These are phyloP conservation scores for Coemansia sp. DNA, from an alignment of 192 early-diverging fungal genomes.

Conservation along the genomic window DNA sequence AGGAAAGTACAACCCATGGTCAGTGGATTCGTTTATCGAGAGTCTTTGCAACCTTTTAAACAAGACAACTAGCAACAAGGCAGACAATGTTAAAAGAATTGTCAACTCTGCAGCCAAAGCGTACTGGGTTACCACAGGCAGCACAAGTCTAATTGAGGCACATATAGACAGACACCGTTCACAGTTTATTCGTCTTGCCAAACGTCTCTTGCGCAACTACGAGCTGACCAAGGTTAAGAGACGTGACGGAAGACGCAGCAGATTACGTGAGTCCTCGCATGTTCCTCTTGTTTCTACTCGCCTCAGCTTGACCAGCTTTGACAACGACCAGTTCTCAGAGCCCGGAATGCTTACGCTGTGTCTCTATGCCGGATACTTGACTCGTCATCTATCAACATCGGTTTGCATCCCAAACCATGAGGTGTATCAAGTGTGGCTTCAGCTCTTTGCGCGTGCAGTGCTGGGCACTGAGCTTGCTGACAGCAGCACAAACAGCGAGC, in stretches of 20 bases:
- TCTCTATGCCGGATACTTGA: conserved; percentile 29
- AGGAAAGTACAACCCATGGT: conserved; percentile 55
- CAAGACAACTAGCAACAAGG: background rate
- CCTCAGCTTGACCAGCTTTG: conserved; percentile 16
- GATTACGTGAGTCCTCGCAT: background rate
- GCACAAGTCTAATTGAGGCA: conserved; percentile 20
- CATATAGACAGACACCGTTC: conserved; percentile 21
- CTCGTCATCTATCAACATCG: conserved; percentile 9
- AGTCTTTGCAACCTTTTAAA: conserved; percentile 16
- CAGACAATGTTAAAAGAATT: background rate
- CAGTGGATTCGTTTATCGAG: conserved; percentile 43
- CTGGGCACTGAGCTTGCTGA: conserved; percentile 25
- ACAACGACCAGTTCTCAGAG: conserved; percentile 25
- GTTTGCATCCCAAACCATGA: conserved; percentile 41
- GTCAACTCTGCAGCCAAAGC: conserved; percentile 16
- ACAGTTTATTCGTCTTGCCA: conserved; percentile 15
- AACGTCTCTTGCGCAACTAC: conserved; percentile 18
- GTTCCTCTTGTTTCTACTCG: conserved; percentile 12
- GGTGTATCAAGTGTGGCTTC: conserved; percentile 25
- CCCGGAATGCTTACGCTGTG: conserved; percentile 23
- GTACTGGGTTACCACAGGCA: conserved; percentile 35
- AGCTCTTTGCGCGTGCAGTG: conserved; percentile 27
- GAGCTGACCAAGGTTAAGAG: conserved; percentile 1
- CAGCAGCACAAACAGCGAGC: conserved; percentile 22
- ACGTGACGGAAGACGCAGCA: background rate